Percentiles rank a stretch among this genome's conserved stretches.
Conservation (phyloP, 2,329 filamentous ascomycete species). For the Neofusicoccum sp. region DNA sequence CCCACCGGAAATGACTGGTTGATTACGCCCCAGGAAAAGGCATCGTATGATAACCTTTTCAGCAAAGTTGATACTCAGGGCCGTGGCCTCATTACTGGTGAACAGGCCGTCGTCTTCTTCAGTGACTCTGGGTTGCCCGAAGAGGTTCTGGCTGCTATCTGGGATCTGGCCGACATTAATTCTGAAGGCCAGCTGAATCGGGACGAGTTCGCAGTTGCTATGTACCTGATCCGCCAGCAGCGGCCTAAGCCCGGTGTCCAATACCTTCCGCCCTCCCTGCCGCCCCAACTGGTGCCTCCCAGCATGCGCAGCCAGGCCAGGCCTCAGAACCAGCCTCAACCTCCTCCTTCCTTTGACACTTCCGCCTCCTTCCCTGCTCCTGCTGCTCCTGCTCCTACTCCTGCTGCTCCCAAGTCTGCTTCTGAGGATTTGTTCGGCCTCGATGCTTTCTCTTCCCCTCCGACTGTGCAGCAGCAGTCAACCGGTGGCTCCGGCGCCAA, state of each 20-base stretch:
- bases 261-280: slow-evolving; percentile 72
- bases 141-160: slow-evolving; percentile 87
- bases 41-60: slow-evolving; percentile 84
- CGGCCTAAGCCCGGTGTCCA: slow-evolving; percentile 64
- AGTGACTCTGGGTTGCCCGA: slow-evolving; percentile 88
- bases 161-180: slow-evolving; percentile 94
- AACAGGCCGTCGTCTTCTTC: slow-evolving; percentile 92
- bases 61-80: slow-evolving; percentile 76
- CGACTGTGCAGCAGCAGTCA: slow-evolving; percentile 58
- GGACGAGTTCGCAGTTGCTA: slow-evolving; percentile 95
- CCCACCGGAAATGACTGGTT: slow-evolving; percentile 71
- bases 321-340: slow-evolving; percentile 42
- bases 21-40: slow-evolving; percentile 79
- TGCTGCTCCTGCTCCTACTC: slow-evolving; percentile 33
- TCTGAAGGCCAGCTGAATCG: slow-evolving; percentile 80
- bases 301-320: slow-evolving; percentile 68
- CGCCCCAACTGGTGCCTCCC: slow-evolving; percentile 79
- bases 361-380: slow-evolving; percentile 54
- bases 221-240: slow-evolving; percentile 94
- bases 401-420: slow-evolving; percentile 66
- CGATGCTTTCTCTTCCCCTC: slow-evolving; percentile 63
- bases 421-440: slow-evolving; percentile 92
- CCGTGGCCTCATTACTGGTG: slow-evolving; percentile 83
- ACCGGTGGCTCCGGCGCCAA: slow-evolving; percentile 66
- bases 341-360: slow-evolving; percentile 27